Conservation (phyloP, 2,329 filamentous ascomycete species). For the Exophiala viscosa region DNA sequence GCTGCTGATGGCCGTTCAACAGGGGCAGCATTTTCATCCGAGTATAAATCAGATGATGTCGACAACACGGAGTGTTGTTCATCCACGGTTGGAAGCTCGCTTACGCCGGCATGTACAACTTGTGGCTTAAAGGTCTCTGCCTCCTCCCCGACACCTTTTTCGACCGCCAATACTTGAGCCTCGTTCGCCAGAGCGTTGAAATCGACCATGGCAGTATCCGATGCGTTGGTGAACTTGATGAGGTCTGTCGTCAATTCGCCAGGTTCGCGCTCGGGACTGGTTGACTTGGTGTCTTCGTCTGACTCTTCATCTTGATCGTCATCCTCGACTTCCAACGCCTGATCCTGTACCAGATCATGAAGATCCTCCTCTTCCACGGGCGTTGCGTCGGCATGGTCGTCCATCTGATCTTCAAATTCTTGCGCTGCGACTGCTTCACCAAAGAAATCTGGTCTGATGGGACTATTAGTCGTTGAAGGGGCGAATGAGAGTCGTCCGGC, state of each 20-base stretch:
- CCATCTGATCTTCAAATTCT: constrained; percentile 40
- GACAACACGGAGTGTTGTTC: constrained; percentile 37
- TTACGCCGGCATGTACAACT: neutral
- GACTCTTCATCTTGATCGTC: constrained; percentile 15
- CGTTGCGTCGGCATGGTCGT: constrained; percentile 28
- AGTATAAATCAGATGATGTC: constrained; percentile 63
- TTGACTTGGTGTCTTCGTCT: constrained; percentile 9
- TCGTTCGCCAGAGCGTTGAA: constrained; percentile 23
- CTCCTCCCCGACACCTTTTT: constrained; percentile 30
- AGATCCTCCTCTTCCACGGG: constrained; percentile 11
- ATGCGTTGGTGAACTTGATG: constrained; percentile 23
- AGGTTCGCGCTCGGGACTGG: constrained; percentile 25
- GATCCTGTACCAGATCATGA: constrained; percentile 13
- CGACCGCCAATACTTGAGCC: constrained; percentile 20
- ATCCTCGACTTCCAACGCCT: neutral
- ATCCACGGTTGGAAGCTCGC: constrained; percentile 6
- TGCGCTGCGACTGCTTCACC: constrained; percentile 58
- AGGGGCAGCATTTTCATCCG: constrained; percentile 57
- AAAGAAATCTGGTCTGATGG: constrained; percentile 53
- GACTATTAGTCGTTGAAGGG: constrained; percentile 33
- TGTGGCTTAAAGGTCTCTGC: constrained; percentile 30
- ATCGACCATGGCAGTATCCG: constrained; percentile 26
- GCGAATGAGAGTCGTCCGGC: constrained; percentile 22
- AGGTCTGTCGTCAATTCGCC: constrained; percentile 23
- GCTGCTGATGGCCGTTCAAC: constrained; percentile 37